These are phyloP conservation scores for Fusarium bactridioides DNA, from an alignment of 2,329 filamentous ascomycete genomes.

Conservation along the genomic window DNA sequence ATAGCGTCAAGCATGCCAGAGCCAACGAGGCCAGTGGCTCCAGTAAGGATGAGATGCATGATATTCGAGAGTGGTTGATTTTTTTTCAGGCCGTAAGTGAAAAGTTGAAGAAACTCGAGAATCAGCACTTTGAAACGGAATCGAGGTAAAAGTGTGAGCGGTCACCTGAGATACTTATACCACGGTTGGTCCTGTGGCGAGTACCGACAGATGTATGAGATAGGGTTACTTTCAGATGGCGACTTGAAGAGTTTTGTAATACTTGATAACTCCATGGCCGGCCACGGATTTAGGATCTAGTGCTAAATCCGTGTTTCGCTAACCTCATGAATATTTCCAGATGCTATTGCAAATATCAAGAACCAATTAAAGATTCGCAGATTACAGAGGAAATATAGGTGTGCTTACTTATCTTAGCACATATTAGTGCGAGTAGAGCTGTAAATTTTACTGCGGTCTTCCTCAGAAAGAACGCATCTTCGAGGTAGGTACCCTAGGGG, in stretches of 20 bases:
- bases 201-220: not conserved
- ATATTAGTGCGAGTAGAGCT: not conserved
- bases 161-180: not conserved
- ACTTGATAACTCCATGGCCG: slow-evolving; percentile 1
- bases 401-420: not conserved
- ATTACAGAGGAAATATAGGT: too few relatives aligned
- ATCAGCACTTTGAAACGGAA: not conserved
- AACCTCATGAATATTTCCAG: not conserved
- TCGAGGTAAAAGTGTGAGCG: not conserved
- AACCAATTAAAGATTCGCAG: too few relatives aligned
- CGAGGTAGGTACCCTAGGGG: too few relatives aligned
- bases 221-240: not conserved
- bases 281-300: slow-evolving; percentile 5
- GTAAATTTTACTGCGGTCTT: not conserved
- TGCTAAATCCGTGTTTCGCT: not conserved
- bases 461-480: not conserved
- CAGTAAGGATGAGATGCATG: slow-evolving; percentile 44
- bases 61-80: too few relatives aligned
- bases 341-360: not conserved
- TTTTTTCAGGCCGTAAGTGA: too few relatives aligned
- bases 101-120: not conserved
- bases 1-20: slow-evolving; percentile 29
- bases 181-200: not conserved
- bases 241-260: not conserved
- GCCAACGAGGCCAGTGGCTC: slow-evolving; percentile 30